These are phyloP conservation scores for Choanephora cucurbitarum DNA, from an alignment of 371 early-diverging fungal genomes.

Conservation along the genomic window DNA sequence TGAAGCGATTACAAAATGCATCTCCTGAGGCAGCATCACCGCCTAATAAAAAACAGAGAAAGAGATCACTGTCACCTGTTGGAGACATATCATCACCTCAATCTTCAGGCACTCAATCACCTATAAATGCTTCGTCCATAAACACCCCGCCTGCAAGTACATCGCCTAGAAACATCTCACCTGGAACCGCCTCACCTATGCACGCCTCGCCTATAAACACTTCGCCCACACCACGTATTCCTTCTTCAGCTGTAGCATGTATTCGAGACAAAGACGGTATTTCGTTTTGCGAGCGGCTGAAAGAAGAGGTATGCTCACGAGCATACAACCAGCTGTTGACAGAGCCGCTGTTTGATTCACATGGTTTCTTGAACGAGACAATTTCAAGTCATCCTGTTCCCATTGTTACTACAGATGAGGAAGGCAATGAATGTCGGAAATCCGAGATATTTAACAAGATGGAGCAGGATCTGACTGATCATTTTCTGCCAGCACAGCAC, in stretches of 20 bases:
- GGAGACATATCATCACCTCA: neutral
- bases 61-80: neutral
- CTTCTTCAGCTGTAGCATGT: constrained; percentile 40
- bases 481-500: constrained; percentile 3
- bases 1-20: neutral
- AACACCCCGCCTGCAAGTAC: too few species aligned
- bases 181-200: too few species aligned
- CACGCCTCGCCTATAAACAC: too few species aligned
- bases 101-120: constrained; percentile 7
- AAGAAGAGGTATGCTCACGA: constrained; percentile 53
- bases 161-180: too few species aligned
- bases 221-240: constrained; percentile 10
- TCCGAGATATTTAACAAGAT: constrained; percentile 20
- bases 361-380: constrained; percentile 38
- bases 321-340: constrained; percentile 46
- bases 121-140: neutral
- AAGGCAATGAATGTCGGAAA: neutral
- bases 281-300: constrained; percentile 46
- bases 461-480: constrained; percentile 18
- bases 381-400: constrained; percentile 43
- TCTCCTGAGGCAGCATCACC: neutral
- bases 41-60: neutral
- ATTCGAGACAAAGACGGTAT: constrained; percentile 51
- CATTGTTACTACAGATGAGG: constrained; percentile 31
- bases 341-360: constrained; percentile 47